These are phyloP conservation scores for Rhynchospora tenuis DNA, from an alignment of 176 grass and related monocot species.

Conservation along the genomic window DNA sequence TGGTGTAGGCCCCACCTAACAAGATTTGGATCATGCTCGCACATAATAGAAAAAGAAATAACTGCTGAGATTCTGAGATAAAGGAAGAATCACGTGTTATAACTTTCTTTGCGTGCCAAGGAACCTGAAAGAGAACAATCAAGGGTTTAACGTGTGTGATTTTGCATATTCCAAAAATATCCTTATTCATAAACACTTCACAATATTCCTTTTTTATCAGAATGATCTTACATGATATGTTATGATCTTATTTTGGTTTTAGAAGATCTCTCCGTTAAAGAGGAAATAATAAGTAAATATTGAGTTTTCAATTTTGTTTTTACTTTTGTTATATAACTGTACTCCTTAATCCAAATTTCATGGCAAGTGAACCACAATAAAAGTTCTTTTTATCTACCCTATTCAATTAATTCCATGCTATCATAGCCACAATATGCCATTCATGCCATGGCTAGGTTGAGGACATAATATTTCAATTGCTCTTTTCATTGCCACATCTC, in stretches of 20 bases:
- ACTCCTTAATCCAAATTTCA: background rate
- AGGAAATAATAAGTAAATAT: background rate
- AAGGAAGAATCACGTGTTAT: background rate
- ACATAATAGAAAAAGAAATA: slow-evolving; percentile 39
- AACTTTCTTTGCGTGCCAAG: background rate
- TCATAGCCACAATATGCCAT: background rate
- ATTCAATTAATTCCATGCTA: background rate
- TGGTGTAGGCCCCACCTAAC: slow-evolving; percentile 71
- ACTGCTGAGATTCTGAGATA: background rate
- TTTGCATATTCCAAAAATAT: background rate
- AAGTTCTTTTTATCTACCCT: background rate
- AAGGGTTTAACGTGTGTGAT: background rate
- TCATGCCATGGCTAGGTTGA: background rate
- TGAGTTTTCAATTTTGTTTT: background rate
- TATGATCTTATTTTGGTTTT: background rate
- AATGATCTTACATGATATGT: background rate
- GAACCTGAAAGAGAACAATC: slow-evolving; percentile 13
- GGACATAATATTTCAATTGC: background rate
- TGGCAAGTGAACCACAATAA: background rate
- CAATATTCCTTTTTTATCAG: background rate
- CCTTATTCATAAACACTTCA: background rate
- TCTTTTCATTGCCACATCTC: background rate
- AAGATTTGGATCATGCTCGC: slow-evolving; percentile 46
- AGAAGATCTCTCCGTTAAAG: background rate
- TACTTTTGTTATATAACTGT: background rate